Evolutionary conservation across 108 stramenopile species (phyloP).

Genomic region (Discostella pseudostelligera): DNA sequence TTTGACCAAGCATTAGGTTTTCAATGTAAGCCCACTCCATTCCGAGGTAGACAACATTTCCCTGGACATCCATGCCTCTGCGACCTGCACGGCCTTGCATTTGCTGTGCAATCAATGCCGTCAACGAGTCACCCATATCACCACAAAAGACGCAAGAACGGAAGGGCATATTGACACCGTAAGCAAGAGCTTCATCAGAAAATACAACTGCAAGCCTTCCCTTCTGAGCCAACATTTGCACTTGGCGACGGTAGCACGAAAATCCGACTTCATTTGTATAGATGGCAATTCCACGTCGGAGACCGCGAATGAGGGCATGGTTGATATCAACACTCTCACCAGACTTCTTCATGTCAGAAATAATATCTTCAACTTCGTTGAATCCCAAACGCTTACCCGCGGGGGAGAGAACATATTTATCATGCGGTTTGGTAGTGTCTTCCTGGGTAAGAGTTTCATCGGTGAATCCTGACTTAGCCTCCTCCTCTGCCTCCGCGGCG

Average conservation of each 20-base stretch:
- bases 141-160: constrained; percentile 97
- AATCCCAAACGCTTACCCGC: constrained; percentile 89
- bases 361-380: constrained; percentile 94
- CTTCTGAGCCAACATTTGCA: constrained; percentile 96
- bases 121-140: constrained; percentile 90
- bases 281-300: constrained; percentile 97
- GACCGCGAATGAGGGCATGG: constrained; percentile 96
- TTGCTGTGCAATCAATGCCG: constrained; percentile 97
- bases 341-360: constrained; percentile 92
- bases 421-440: constrained; percentile 95
- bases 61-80: constrained; percentile 99
- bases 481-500: constrained; percentile 89
- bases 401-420: constrained; percentile 91
- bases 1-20: constrained; percentile 97
- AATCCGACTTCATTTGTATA: constrained; percentile 98
- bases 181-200: constrained; percentile 96
- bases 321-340: constrained; percentile 87
- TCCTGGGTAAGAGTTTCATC: constrained; percentile 84
- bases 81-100: constrained; percentile 99
- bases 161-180: constrained; percentile 99
- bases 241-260: constrained; percentile 95
- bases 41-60: constrained; percentile 96
- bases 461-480: constrained; percentile 89
- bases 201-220: constrained; percentile 98
- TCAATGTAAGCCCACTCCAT: constrained; percentile 97